Base-by-base conservation (phyloP, 768 basidiomycete genomes). In the Pholiota conissans region DNA sequence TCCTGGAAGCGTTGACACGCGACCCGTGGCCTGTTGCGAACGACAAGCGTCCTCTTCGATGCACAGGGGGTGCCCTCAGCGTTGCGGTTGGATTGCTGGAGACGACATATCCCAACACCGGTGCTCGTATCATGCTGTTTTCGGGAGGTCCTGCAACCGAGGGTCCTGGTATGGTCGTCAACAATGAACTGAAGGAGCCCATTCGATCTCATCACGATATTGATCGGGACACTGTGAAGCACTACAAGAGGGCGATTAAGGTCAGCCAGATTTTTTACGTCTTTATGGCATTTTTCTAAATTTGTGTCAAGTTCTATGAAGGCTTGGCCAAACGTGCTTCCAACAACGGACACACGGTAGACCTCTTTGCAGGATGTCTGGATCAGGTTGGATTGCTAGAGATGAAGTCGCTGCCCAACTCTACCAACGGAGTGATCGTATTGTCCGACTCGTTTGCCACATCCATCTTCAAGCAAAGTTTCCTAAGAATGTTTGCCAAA, bases 181-280 rank as follows among this genome's bases (percentile, higher is more conserved):
- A 84, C 73, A 92, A 92, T 62, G 96, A 98, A 74, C 79, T 98
- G 55, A 91, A 93, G 74, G 97, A 99, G 67, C 94, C 95, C 2
- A 98, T 99, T 61, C 90, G 97, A 52, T 97, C 95, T 7, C 97
- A 99, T 70, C 96, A 98, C 75, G 97, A 99, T 67, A 98, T 98
- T 65, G 97, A 99, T 67, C 83, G 94, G 18, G 97, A 99, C 71
- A 90, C 86, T 60, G 95, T 90, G 42, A 98, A 98, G 74, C 95
- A 99, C 70, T 98, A 89, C 79, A 98, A 98, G 76, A 89, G 94
- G 45, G 94, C 97, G 13, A 84, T 87, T 61, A 99, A 98, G 86
- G 96, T 95, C 16, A 11, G 30, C 6, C 14, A 7, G 18, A 11
- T 37, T 34, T 20, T 20, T 13, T 14, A 14, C 40, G 5, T 24